These are phyloP conservation scores for Ophiocordyceps robertsii DNA, from an alignment of 2,329 filamentous ascomycete genomes.

Conservation along the genomic window DNA sequence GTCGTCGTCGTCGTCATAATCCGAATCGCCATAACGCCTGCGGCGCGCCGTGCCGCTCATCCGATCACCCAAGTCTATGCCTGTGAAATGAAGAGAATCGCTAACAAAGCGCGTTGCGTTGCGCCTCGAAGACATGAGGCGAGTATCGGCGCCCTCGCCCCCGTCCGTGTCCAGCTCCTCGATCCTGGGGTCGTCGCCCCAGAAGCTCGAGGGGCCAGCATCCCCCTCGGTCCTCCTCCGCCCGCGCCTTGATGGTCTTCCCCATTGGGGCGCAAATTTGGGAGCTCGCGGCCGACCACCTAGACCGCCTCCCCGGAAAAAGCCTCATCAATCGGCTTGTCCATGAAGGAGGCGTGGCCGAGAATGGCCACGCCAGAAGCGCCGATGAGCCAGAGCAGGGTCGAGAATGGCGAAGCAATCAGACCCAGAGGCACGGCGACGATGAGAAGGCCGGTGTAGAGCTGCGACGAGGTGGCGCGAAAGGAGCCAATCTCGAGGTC, in stretches of 20 bases:
- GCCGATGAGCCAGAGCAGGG: constrained; percentile 89
- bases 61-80: constrained; percentile 38
- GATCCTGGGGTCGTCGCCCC: constrained; percentile 29
- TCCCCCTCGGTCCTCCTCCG: constrained; percentile 46
- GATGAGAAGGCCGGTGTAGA: constrained; percentile 79
- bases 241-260: constrained; percentile 96
- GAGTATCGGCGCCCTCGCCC: constrained; percentile 41
- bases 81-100: constrained; percentile 48
- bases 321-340: constrained; percentile 99
- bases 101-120: constrained; percentile 37
- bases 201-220: constrained; percentile 23
- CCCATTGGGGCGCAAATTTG: constrained; percentile 84
- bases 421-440: constrained; percentile 75
- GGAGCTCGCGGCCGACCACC: constrained; percentile 99
- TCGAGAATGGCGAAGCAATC: constrained; percentile 70
- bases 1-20: constrained; percentile 12
- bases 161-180: constrained; percentile 56
- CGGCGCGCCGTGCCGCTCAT: constrained; percentile 24
- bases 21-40: constrained; percentile 15
- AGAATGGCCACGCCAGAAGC: constrained; percentile 88
- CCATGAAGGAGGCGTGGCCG: constrained; percentile 89
- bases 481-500: constrained; percentile 79
- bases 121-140: constrained; percentile 25
- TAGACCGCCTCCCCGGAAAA: constrained; percentile 99
- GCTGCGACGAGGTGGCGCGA: constrained; percentile 77